phyloP scores from a whole-genome alignment of 495 filamentous ascomycete genomes.

The Xylaria grammica region DNA sequence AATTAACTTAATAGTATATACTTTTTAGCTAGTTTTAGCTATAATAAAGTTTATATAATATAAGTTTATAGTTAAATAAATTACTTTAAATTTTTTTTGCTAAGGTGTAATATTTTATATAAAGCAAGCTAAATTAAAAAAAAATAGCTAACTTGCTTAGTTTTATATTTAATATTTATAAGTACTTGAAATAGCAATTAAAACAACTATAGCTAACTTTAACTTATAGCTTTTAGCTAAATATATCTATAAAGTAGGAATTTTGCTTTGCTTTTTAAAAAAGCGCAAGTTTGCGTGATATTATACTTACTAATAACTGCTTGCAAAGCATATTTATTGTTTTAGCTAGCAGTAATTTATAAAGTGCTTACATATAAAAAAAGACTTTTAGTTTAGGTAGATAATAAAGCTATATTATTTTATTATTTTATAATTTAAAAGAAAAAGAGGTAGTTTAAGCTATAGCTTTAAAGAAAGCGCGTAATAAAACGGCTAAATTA shows the following conservation, averaged over 20 bases:
- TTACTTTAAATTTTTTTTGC: not conserved
- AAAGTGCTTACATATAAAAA: not conserved
- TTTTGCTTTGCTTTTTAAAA: not conserved
- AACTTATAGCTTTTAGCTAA: not conserved
- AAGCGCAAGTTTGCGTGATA: constrained; percentile 9
- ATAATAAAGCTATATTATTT: not conserved
- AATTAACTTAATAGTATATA: not conserved
- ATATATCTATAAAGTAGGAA: not conserved
- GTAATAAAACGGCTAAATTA: not conserved
- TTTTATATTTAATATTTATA: not conserved
- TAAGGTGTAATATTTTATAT: not conserved
- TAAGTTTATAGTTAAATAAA: no score
- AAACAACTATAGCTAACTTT: not conserved
- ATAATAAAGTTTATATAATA: constrained; percentile 1
- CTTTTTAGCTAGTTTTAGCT: constrained; percentile 1
- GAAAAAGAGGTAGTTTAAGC: not conserved
- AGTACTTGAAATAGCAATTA: not conserved
- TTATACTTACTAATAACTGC: constrained; percentile 1
- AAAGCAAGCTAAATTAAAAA: not conserved
- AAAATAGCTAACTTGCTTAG: not conserved
- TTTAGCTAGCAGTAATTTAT: not conserved
- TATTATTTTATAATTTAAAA: not conserved
- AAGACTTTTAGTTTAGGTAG: not conserved
- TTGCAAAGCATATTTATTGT: constrained; percentile 1
- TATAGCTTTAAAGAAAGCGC: not conserved